Conservation (phyloP, 306 rosid species). For the Cucumis melo region DNA sequence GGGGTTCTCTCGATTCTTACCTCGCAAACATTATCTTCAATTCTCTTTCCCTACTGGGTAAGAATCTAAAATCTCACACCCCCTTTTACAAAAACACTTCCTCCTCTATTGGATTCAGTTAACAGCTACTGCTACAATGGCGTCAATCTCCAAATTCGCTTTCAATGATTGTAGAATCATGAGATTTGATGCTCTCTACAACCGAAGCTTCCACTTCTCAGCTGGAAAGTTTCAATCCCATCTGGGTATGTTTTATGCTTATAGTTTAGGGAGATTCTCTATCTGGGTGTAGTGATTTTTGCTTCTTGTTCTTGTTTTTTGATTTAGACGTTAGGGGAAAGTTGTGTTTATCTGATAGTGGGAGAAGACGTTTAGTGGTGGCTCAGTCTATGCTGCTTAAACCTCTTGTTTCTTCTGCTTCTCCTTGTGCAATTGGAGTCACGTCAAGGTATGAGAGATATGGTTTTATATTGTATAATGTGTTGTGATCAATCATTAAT, state of each 20-base stretch:
- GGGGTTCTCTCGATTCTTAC: slow-evolving; percentile 24
- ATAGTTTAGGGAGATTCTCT: neutral
- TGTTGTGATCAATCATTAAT: no score
- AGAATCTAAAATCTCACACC: neutral
- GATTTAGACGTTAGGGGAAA: slow-evolving; percentile 27
- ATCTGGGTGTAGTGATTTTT: neutral
- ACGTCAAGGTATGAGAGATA: slow-evolving; percentile 28
- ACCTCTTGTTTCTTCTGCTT: slow-evolving; percentile 21
- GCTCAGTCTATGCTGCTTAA: slow-evolving; percentile 26
- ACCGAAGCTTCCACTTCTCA: slow-evolving; percentile 14
- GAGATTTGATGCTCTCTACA: slow-evolving; percentile 14
- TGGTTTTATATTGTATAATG: neutral
- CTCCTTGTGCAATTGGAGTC: slow-evolving; percentile 6
- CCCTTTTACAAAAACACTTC: neutral
- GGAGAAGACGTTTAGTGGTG: slow-evolving; percentile 22
- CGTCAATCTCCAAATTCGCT: slow-evolving; percentile 41
- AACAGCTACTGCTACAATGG: slow-evolving; percentile 23
- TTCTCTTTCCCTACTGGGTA: neutral
- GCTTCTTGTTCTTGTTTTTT: neutral
- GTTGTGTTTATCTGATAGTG: slow-evolving; percentile 22
- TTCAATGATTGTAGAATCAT: slow-evolving; percentile 30
- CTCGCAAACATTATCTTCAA: slow-evolving; percentile 2
- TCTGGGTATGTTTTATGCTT: slow-evolving; percentile 32
- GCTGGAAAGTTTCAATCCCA: slow-evolving; percentile 20
- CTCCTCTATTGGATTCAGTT: neutral